These are phyloP conservation scores for Lodderomyces orthopsilosis DNA, from an alignment of 1,139 yeast genomes.

Conservation along the genomic window DNA sequence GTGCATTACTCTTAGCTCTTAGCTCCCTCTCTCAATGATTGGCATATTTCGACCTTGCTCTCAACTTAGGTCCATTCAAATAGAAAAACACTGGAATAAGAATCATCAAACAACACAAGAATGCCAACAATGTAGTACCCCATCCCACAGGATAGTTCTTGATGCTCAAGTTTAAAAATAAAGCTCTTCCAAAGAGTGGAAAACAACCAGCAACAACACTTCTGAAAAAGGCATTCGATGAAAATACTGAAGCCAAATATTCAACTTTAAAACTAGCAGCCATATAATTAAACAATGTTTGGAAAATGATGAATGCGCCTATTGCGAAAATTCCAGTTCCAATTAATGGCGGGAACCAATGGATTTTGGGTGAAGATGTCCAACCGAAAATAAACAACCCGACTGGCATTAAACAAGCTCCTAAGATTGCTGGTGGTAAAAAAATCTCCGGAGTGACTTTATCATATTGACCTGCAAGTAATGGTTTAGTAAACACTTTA, in stretches of 20 bases:
- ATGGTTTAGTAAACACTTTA: constrained; percentile 24
- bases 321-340: constrained; percentile 27
- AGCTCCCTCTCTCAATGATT: constrained; percentile 4
- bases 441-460: constrained; percentile 58
- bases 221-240: constrained; percentile 29
- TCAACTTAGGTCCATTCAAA: constrained; percentile 27
- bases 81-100: constrained; percentile 59
- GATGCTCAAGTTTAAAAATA: constrained; percentile 41
- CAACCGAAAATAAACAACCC: constrained; percentile 35
- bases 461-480: constrained; percentile 27
- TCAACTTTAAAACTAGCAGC: constrained; percentile 53
- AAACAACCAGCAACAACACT: constrained; percentile 29
- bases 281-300: constrained; percentile 47
- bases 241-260: constrained; percentile 32
- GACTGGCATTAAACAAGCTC: constrained; percentile 27
- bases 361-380: constrained; percentile 26
- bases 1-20: too few species aligned
- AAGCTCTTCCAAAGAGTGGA: constrained; percentile 36
- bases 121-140: constrained; percentile 61
- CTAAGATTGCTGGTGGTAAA: constrained; percentile 46
- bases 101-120: constrained; percentile 53
- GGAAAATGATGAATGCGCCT: constrained; percentile 34
- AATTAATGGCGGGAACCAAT: constrained; percentile 33
- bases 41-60: constrained; percentile 50
- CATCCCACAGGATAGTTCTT: constrained; percentile 52